Evolutionary conservation across 2,329 filamentous ascomycete genomes (phyloP), one percentile per base, ranked within the genome.

Genomic region (Colletotrichum cuscutae): DNA sequence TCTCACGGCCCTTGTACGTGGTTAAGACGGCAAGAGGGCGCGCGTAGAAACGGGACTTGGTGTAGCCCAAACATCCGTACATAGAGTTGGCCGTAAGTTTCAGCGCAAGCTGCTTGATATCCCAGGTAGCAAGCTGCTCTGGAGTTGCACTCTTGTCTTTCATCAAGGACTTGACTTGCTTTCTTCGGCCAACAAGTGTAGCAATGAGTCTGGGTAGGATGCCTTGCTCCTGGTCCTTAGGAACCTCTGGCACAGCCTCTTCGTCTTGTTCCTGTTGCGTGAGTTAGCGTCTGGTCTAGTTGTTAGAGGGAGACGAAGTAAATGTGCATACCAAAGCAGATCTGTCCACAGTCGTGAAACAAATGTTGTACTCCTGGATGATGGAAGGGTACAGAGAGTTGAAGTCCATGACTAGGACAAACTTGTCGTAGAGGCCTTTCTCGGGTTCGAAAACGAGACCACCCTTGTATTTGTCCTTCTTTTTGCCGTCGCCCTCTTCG

Each of bases 41-140:
- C 72, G 97, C 97, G 79, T 99, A 99, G 86, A 99, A 99, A 63
- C 97, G 94, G 70, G 97, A 98, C 81, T 95, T 97, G 13, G 94
- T 96, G 81, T 98, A 99, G 77, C 97, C 97, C 82, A 99, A 86
- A 88, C 97, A 99, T 77, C 97, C 97, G 82, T 99, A 99, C 97
- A 99, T 99, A 76, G 96, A 98, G 85, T 99, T 99, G 79, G 97
- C 97, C 56, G 97, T 99, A 65, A 99, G 90, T 85, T 99, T 99
- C 79, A 99, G 85, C 32, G 97, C 97, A 81, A 98, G 88, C 83
- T 99, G 97, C 85, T 98, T 98, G 80, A 98, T 98, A 77, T 99
- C 97, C 95, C 96, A 99, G 0, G 96, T 95, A 4, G 95, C 93
- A 68, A 97, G 89, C 81, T 99, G 89, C 79, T 98, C 95, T 0